Percentiles rank a stretch among this genome's conserved stretches.
These are phyloP conservation scores for Puccinia novopanici DNA, from an alignment of 1,284 basidiomycete genomes.

Conservation along the genomic window DNA sequence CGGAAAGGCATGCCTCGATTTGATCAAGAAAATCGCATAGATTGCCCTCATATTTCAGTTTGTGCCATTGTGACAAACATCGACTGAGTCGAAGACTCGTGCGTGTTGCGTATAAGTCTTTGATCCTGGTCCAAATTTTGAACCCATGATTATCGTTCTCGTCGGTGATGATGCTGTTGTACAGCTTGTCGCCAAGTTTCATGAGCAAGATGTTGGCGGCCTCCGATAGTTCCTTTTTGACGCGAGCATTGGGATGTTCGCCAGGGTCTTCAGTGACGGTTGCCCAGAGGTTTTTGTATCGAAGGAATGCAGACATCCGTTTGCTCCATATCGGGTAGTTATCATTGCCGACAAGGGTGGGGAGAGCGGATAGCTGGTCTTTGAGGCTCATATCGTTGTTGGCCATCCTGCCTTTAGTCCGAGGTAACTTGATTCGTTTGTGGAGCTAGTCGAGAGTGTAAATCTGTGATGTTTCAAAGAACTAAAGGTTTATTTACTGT, in stretches of 20 bases:
- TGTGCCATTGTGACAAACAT: background rate
- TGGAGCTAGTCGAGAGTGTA: background rate
- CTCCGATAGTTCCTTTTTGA: background rate
- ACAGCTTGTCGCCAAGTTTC: background rate
- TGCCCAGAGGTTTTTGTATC: background rate
- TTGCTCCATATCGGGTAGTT: background rate
- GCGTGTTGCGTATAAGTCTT: background rate
- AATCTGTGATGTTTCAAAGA: too few relatives aligned
- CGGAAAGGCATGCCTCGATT: background rate
- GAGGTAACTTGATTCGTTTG: background rate
- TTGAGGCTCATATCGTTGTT: background rate
- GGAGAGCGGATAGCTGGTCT: background rate
- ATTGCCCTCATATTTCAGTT: background rate
- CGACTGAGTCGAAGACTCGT: background rate
- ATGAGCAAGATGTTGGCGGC: background rate
- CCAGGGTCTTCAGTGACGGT: background rate
- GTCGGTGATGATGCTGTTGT: background rate
- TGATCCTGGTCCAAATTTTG: background rate
- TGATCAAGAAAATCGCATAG: background rate
- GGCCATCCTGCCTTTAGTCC: background rate
- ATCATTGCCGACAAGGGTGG: background rate
- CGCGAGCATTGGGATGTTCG: background rate
- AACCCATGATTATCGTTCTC: background rate
- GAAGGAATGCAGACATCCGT: background rate
- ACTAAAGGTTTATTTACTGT: too few relatives aligned